Conservation (phyloP, 2,329 filamentous ascomycete genomes). For the Aspergillus uvarum region DNA sequence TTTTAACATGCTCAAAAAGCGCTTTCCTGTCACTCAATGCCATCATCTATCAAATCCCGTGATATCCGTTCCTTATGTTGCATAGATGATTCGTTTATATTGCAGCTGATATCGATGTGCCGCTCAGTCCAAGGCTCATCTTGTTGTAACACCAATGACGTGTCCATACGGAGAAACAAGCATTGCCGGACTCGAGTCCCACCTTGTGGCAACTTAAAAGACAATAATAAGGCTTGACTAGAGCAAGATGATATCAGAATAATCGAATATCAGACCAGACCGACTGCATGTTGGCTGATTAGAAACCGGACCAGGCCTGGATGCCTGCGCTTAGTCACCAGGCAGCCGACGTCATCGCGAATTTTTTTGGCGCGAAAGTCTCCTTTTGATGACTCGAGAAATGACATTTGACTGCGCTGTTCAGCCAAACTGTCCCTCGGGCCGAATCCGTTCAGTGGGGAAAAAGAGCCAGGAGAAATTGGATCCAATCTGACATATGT, state of each 20-base stretch:
- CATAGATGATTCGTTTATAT: too few relatives aligned
- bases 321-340: conserved; percentile 17
- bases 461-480: conserved; percentile 1
- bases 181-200: neutral
- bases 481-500: neutral
- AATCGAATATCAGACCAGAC: neutral
- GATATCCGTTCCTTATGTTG: too few relatives aligned
- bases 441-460: conserved; percentile 1
- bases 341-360: conserved; percentile 19
- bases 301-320: neutral
- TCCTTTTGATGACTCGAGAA: neutral
- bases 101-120: too few relatives aligned
- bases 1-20: too few relatives aligned
- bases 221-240: neutral
- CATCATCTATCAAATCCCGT: too few relatives aligned
- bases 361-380: conserved; percentile 12
- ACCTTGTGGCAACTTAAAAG: neutral
- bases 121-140: neutral
- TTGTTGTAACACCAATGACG: neutral
- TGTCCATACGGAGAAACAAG: neutral
- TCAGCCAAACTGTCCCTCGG: neutral
- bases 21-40: too few relatives aligned
- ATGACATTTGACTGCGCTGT: neutral
- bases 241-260: neutral
- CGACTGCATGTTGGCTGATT: neutral